A percentile compares a stretch with the other conserved stretches of the same genome.
phyloP scores from a whole-genome alignment of 2,329 filamentous ascomycete species.

The Aspergillus pseudotamarii region DNA sequence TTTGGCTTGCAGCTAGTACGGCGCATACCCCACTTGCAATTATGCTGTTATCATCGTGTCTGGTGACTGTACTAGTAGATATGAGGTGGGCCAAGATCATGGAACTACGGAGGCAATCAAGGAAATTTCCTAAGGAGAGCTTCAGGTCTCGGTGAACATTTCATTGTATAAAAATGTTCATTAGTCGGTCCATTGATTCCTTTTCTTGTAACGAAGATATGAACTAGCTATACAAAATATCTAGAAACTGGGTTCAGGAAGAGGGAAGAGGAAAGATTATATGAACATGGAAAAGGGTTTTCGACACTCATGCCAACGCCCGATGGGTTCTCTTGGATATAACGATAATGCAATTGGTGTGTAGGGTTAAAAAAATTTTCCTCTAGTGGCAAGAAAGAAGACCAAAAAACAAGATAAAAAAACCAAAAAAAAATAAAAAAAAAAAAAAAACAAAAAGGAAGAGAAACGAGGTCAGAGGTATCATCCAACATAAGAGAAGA shows the following conservation, averaged over 20 bases:
- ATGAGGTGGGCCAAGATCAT: not conserved
- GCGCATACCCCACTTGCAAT: not conserved
- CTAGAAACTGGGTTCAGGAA: not conserved
- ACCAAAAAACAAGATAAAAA: no score
- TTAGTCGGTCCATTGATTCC: not conserved
- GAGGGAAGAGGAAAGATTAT: not conserved
- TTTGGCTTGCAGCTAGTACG: not conserved
- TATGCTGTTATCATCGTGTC: not conserved
- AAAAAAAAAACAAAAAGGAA: constrained; percentile 15
- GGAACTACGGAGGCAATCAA: not conserved
- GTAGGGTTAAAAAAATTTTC: no score
- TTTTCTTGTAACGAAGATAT: not conserved
- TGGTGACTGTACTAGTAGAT: not conserved
- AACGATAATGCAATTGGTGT: not conserved
- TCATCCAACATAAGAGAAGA: constrained; percentile 16
- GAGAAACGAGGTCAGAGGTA: constrained; percentile 20
- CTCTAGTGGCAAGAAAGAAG: no score
- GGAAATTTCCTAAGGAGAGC: not conserved
- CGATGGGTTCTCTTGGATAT: not conserved
- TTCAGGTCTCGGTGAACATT: not conserved
- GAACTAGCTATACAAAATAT: not conserved
- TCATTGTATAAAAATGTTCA: not conserved
- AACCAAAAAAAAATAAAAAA: no score
- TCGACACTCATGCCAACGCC: not conserved
- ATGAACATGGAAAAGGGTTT: not conserved